phyloP scores from a whole-genome alignment of 2,329 filamentous ascomycete species.

The Colletotrichum graminicola region DNA sequence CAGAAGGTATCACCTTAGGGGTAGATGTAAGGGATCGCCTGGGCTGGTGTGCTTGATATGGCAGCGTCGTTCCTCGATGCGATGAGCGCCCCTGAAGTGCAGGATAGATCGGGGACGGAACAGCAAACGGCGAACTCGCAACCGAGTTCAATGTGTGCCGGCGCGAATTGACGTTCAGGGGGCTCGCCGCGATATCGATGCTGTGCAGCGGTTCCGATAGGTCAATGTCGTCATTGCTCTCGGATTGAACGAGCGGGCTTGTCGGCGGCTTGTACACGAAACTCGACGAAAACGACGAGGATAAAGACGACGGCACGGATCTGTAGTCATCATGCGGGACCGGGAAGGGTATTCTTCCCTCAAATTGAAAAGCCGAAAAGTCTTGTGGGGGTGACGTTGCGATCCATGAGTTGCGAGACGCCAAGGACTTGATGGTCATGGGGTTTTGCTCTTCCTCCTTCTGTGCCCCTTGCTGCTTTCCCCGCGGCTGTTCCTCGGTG shows the following conservation, averaged over 20 bases:
- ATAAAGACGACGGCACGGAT: slow-evolving; percentile 70
- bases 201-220: slow-evolving; percentile 66
- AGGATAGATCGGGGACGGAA: slow-evolving; percentile 53
- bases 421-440: slow-evolving; percentile 34
- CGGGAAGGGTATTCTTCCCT: slow-evolving; percentile 50
- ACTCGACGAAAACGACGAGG: slow-evolving; percentile 80
- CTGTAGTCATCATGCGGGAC: slow-evolving; percentile 53
- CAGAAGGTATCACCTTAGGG: slow-evolving; percentile 56
- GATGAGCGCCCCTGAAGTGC: slow-evolving; percentile 45
- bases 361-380: slow-evolving; percentile 61
- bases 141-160: slow-evolving; percentile 81
- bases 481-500: slow-evolving; percentile 53
- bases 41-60: slow-evolving; percentile 84
- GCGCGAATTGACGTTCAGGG: slow-evolving; percentile 57
- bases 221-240: slow-evolving; percentile 84
- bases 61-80: slow-evolving; percentile 70
- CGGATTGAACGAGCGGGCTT: slow-evolving; percentile 89
- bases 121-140: slow-evolving; percentile 58
- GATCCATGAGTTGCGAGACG: slow-evolving; percentile 58
- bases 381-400: slow-evolving; percentile 68
- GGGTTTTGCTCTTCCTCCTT: slow-evolving; percentile 19
- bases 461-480: slow-evolving; percentile 15
- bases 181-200: slow-evolving; percentile 60
- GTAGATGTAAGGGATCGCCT: slow-evolving; percentile 79
- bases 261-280: slow-evolving; percentile 91